Percentiles rank a stretch among this genome's conserved stretches.
phyloP scores from a whole-genome alignment of 2,329 filamentous ascomycete genomes.

The Hypoxylon sp. region DNA sequence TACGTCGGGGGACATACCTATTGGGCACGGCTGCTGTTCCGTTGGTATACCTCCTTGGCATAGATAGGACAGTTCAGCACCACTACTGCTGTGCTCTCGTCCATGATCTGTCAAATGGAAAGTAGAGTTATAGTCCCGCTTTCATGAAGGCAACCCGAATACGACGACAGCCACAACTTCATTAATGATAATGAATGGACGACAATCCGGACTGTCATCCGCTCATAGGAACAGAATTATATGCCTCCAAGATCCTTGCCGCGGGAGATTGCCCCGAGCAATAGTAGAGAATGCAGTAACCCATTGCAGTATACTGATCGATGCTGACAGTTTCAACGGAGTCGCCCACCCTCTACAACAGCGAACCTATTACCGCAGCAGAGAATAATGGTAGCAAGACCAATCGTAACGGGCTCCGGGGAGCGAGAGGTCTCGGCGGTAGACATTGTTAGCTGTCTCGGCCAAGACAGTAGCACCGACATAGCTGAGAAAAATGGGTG shows the following conservation, averaged over 20 bases:
- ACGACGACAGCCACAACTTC: conserved; percentile 59
- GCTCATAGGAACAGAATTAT: conserved; percentile 53
- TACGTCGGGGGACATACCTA: conserved; percentile 51
- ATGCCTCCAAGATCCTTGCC: conserved; percentile 63
- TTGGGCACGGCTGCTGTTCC: conserved; percentile 36
- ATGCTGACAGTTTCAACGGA: conserved; percentile 37
- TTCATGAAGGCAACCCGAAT: conserved; percentile 61
- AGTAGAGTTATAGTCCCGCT: conserved; percentile 59
- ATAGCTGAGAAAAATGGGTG: conserved; percentile 61
- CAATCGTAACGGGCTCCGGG: conserved; percentile 48
- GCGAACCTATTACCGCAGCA: conserved; percentile 58
- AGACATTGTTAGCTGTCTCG: conserved; percentile 60
- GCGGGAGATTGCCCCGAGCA: conserved; percentile 61
- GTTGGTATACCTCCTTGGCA: conserved; percentile 42
- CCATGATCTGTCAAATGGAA: conserved; percentile 59
- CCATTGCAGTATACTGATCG: conserved; percentile 54
- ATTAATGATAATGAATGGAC: conserved; percentile 60
- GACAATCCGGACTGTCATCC: conserved; percentile 48
- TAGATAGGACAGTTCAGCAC: conserved; percentile 56
- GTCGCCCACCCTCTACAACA: conserved; percentile 55
- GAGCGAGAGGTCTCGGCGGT: conserved; percentile 52
- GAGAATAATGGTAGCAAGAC: conserved; percentile 48
- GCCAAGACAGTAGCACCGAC: conserved; percentile 59
- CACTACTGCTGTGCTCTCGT: conserved; percentile 59
- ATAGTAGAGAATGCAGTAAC: conserved; percentile 60